A percentile compares a stretch with the other conserved stretches of the same genome.
phyloP scores from a whole-genome alignment of 2,329 filamentous ascomycete species.

The Albifimbria verrucaria region DNA sequence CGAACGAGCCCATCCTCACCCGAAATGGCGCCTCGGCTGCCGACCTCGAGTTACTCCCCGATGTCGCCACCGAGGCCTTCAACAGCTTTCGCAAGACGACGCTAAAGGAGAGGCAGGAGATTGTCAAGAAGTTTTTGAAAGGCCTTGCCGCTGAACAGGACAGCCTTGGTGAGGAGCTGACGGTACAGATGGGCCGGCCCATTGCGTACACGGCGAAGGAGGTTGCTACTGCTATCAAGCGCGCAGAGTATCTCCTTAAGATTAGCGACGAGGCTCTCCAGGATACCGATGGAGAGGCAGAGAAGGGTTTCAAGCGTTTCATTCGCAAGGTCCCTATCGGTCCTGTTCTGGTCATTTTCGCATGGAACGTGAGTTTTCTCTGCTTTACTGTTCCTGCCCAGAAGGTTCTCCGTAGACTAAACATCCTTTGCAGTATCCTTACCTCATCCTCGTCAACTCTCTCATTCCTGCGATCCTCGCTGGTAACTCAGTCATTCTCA shows the following conservation, averaged over 20 bases:
- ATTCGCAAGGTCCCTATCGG: conserved; percentile 87
- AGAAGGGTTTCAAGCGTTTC: conserved; percentile 86
- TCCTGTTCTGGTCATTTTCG: conserved; percentile 84
- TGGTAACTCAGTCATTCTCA: conserved; percentile 88
- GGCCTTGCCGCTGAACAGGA: conserved; percentile 69
- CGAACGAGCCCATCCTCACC: conserved; percentile 78
- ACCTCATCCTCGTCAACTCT: conserved; percentile 89
- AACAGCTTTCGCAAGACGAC: conserved; percentile 71
- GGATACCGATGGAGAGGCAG: conserved; percentile 77
- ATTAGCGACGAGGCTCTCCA: conserved; percentile 75
- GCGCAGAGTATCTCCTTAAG: conserved; percentile 81
- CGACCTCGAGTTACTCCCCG: conserved; percentile 70
- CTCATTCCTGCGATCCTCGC: conserved; percentile 86
- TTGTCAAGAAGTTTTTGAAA: conserved; percentile 76
- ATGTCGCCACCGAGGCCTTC: conserved; percentile 72
- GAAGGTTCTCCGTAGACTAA: no score
- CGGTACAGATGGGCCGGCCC: conserved; percentile 91
- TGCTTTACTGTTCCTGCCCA: no score
- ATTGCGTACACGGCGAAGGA: conserved; percentile 85
- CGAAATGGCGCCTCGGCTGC: conserved; percentile 69
- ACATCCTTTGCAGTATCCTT: conserved; percentile 70
- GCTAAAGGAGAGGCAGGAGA: conserved; percentile 71
- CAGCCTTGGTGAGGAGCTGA: conserved; percentile 79
- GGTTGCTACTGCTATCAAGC: conserved; percentile 78
- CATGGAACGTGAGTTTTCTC: conserved; percentile 77